Percentiles rank a stretch among this genome's conserved stretches.
Conservation (phyloP, 768 basidiomycete genomes). For the Lactarius evosmus region DNA sequence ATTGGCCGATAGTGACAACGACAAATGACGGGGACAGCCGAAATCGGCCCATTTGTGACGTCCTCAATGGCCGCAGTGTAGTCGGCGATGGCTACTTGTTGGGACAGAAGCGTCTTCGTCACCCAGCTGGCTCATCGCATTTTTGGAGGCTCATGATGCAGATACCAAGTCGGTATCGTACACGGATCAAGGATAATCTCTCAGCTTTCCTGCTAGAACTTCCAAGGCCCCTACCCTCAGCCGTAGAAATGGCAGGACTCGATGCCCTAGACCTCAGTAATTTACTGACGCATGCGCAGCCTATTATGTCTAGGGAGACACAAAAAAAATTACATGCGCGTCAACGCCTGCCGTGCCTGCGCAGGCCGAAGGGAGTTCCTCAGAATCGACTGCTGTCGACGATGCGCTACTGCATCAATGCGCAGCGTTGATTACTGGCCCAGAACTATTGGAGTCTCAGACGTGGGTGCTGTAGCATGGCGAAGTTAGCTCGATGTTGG, state of each 20-base stretch:
- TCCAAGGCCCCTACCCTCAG: slow-evolving; percentile 35
- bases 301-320: slow-evolving; percentile 2
- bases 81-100: slow-evolving; percentile 73
- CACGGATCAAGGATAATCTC: slow-evolving; percentile 49
- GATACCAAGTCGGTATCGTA: slow-evolving; percentile 42
- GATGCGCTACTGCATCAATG: slow-evolving; percentile 64
- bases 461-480: slow-evolving; percentile 62
- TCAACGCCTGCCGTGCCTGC: slow-evolving; percentile 49
- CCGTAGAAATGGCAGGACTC: slow-evolving; percentile 35
- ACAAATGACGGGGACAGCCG: slow-evolving; percentile 23
- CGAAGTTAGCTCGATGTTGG: slow-evolving; percentile 61
- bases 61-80: slow-evolving; percentile 66
- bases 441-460: slow-evolving; percentile 53
- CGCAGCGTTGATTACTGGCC: slow-evolving; percentile 67
- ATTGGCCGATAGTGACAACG: too few species aligned
- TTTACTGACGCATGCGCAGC: neutral
- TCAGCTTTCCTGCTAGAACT: slow-evolving; percentile 41
- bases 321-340: slow-evolving; percentile 40
- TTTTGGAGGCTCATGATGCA: slow-evolving; percentile 94
- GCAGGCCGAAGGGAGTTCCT: slow-evolving; percentile 45
- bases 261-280: slow-evolving; percentile 31
- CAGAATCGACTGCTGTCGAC: slow-evolving; percentile 57
- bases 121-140: slow-evolving; percentile 72
- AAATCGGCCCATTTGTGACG: slow-evolving; percentile 46
- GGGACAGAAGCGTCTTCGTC: slow-evolving; percentile 84